Conservation (phyloP, 139 green algal genomes). For the Yamagishiella unicocca region DNA sequence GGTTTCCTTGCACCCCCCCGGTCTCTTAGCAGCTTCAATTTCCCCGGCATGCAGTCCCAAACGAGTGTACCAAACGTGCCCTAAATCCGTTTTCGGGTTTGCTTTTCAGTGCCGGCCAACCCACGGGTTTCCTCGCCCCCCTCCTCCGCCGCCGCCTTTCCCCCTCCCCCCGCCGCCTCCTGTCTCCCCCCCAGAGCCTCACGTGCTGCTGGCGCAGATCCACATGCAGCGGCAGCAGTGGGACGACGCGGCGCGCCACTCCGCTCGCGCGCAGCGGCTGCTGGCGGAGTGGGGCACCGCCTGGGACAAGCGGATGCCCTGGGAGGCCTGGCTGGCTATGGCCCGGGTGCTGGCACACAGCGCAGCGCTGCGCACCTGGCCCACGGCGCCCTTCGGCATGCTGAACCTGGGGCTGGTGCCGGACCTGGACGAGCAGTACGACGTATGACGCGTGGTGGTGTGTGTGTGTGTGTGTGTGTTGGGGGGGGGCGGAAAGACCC, state of each 20-base stretch:
- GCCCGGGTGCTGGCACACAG: not conserved
- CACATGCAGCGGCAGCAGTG: slow-evolving; percentile 18
- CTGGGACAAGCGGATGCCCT: slow-evolving; percentile 52
- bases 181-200: slow-evolving; percentile 22
- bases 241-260: not conserved
- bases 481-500: too few relatives aligned
- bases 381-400: slow-evolving; percentile 38
- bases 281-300: slow-evolving; percentile 24
- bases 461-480: too few relatives aligned
- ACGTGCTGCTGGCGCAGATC: slow-evolving; percentile 51
- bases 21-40: too few relatives aligned
- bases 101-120: too few relatives aligned
- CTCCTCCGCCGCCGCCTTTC: not conserved
- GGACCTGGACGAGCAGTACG: slow-evolving; percentile 24
- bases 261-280: not conserved
- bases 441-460: too few relatives aligned
- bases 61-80: too few relatives aligned
- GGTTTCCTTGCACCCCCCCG: not conserved
- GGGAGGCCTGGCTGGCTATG: slow-evolving; percentile 47
- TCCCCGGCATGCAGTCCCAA: too few relatives aligned
- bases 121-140: too few relatives aligned
- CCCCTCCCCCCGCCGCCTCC: not conserved
- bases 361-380: slow-evolving; percentile 1
- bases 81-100: too few relatives aligned
- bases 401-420: slow-evolving; percentile 50